Evolutionary conservation across 164 flowering plant genomes (phyloP), one percentile per base, ranked within the genome.

Genomic region (Piper betle): DNA sequence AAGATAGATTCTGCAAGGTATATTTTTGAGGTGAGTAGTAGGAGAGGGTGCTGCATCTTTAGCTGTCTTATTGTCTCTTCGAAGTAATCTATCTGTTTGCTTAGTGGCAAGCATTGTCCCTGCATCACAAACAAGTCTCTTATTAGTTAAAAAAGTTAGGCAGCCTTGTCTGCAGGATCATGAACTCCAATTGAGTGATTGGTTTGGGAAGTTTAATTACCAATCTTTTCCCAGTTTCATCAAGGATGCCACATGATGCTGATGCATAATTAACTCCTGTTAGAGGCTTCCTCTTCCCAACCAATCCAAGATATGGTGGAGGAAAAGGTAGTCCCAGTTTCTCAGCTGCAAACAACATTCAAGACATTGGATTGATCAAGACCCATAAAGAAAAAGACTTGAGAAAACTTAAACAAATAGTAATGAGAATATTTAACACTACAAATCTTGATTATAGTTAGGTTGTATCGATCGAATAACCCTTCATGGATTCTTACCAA

Each of bases 81-180:
- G 67, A 80, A 80, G 54, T 85, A 82, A 12, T 38, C 53, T 1
- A 90, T 66, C 58, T 90, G 97, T 61, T 83, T 79, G 53, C 72
- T 66, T 40, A 87, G 65, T 19, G 71, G 71, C 20, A 78, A 76
- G 18, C 86, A 70, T 9, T 39, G 82, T 20, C 97, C 97, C 97
- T 62, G 58, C 18, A 62, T n/a, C 20, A 46, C 50, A 4, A 46
- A 46, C 15, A 46, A 10, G 15, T 46, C 50, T 46, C 50, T 46
- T 46, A 10, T 46, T 46, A 12, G 10, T 46, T 6, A 46, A 46
- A 2, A 6, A 46, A 46, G 33, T 25, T 25, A 25, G 33, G 33
- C 33, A 46, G 11, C 11, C 50, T 42, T 42, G 46, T 42, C 11
- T n/a, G 20, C 10, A 52, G 3, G 4, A 8, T 50, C 25, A 18